Percentiles rank a stretch among this genome's conserved stretches.
phyloP scores from a whole-genome alignment of 306 rosid genomes.

The Nissolia schottii region DNA sequence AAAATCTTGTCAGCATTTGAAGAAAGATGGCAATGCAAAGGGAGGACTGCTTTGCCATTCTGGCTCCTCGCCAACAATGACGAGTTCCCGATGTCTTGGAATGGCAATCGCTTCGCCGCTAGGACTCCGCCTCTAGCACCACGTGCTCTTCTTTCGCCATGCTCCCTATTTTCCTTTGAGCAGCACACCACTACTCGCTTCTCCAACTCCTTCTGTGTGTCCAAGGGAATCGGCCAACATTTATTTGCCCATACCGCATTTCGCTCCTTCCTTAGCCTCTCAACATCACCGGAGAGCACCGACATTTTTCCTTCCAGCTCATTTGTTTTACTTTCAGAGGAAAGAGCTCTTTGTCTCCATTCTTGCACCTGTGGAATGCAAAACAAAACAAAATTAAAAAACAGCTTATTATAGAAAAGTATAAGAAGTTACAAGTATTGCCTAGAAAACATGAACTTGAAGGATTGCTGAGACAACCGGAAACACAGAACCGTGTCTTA shows the following conservation, averaged over 20 bases:
- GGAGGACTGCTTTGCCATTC: slow-evolving; percentile 47
- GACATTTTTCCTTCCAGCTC: slow-evolving; percentile 46
- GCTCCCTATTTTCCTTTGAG: slow-evolving; percentile 53
- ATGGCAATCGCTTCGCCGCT: slow-evolving; percentile 42
- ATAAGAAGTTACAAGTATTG: neutral
- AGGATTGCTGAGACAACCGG: neutral
- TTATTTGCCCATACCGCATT: slow-evolving; percentile 12
- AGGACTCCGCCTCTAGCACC: slow-evolving; percentile 6
- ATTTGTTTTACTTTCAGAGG: slow-evolving; percentile 49
- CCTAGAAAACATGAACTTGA: neutral
- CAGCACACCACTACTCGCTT: slow-evolving; percentile 69
- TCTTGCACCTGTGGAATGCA: slow-evolving; percentile 71
- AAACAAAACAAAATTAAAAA: neutral
- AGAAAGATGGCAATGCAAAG: slow-evolving; percentile 39
- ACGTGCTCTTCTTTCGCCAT: slow-evolving; percentile 35
- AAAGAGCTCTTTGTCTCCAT: slow-evolving; percentile 71
- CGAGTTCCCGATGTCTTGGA: slow-evolving; percentile 63
- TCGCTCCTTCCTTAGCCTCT: slow-evolving; percentile 37
- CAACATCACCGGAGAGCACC: slow-evolving; percentile 36
- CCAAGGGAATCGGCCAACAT: slow-evolving; percentile 13
- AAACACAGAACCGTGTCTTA: slow-evolving; percentile 30
- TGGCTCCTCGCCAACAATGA: slow-evolving; percentile 36
- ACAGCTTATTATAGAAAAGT: neutral
- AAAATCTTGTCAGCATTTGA: slow-evolving; percentile 22
- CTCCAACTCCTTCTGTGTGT: slow-evolving; percentile 64